Evolutionary conservation across 176 grass and related monocot species (phyloP), one percentile per base, ranked within the genome.

Genomic region (Bonia amplexicaulis): DNA sequence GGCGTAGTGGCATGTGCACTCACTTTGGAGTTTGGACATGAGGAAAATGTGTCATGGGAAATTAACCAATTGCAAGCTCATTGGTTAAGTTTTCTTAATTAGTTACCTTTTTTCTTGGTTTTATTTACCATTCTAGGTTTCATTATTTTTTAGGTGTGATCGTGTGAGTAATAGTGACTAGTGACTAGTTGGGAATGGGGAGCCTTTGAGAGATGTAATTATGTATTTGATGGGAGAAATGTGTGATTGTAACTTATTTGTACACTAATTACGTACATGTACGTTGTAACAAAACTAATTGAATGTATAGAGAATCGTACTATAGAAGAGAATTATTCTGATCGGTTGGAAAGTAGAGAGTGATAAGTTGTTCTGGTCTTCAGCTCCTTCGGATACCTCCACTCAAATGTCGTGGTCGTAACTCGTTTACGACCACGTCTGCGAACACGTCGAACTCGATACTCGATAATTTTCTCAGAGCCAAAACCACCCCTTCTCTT

Each of bases 1-100:
- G 76, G 79, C 80, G 9, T 88, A 84, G 89, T 87, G 85, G 60
- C 69, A 0, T 12, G 69, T 85, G 85, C 89, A 80, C 89, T 78
- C 44, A 53, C 75, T 78, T 37, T 23, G 33, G 39, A 17, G 59
- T 78, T 37, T 23, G 33, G 39, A 17, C 71, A 47, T 15, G 51
- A 31, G 72, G 54, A 69, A 78, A 85, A 45, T 6, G 74, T 68
- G 17, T 15, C 0, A 17, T 23, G 37, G 39, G 76, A 67, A 45
- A 76, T 33, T 54, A 60, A 51, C 85, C 62, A 40, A 20, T 76
- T 17, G 54, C 61, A 63, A 54, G 23, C 69, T 80, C 75, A 76
- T 75, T 69, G 75, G 80, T 27, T 58, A 84, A 74, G 20, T 58
- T 6, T 26, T 66, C 14, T 77, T 78, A 20, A 4, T 14, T 39